Evolutionary conservation across 495 filamentous ascomycete species (phyloP).

Genomic region (Amniculicola lignicola): DNA sequence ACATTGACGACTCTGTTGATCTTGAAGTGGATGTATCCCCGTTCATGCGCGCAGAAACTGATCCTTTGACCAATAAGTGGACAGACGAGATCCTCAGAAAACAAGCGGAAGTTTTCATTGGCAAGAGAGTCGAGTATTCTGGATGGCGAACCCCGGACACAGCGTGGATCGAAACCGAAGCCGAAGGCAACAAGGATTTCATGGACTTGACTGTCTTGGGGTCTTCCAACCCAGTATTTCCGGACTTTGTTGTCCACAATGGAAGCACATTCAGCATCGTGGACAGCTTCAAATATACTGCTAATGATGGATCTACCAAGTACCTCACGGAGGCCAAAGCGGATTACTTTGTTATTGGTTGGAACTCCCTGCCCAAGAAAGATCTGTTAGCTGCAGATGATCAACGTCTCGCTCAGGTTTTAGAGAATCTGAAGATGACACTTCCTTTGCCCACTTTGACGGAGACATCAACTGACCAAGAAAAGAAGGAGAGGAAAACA

Average conservation of each 20-base stretch:
- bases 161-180: background rate
- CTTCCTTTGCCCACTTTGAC: too few relatives aligned
- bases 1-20: conserved; percentile 39
- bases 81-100: background rate
- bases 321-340: conserved; percentile 36
- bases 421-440: too few relatives aligned
- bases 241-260: conserved; percentile 45
- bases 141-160: background rate
- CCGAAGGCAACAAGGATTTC: background rate
- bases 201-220: conserved; percentile 41
- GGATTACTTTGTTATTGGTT: conserved; percentile 53
- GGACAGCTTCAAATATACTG: conserved; percentile 1
- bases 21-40: conserved; percentile 44
- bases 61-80: background rate
- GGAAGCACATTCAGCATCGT: background rate
- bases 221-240: conserved; percentile 49
- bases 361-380: conserved; percentile 42
- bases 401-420: too few relatives aligned
- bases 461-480: too few relatives aligned
- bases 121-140: background rate
- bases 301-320: background rate
- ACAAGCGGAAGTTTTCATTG: conserved; percentile 7
- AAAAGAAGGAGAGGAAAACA: background rate
- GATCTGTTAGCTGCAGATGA: conserved; percentile 1
- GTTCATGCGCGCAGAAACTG: conserved; percentile 37